Evolutionary conservation across 202 grass and related monocot species (phyloP).

Genomic region (Dendrocalamus latiflorus): DNA sequence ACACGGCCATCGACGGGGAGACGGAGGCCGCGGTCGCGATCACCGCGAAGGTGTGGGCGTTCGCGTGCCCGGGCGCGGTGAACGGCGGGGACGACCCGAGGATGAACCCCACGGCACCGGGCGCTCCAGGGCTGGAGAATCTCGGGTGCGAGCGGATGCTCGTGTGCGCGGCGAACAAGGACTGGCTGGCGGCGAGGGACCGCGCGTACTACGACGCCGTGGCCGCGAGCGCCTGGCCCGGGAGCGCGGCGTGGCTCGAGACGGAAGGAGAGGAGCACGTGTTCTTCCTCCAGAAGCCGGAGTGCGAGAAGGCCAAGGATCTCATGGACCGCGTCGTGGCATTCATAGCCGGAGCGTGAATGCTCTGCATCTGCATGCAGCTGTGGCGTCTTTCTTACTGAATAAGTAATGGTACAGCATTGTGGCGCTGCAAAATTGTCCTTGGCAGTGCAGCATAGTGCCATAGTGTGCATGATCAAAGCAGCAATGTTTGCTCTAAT

Average conservation of each 20-base stretch:
- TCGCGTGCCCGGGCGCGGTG: constrained; percentile 33
- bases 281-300: constrained; percentile 43
- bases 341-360: constrained; percentile 27
- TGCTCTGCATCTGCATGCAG: neutral
- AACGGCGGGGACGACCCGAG: constrained; percentile 39
- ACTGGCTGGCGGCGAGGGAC: constrained; percentile 32
- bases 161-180: constrained; percentile 37
- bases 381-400: too few relatives aligned
- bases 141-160: constrained; percentile 47
- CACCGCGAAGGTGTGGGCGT: constrained; percentile 15
- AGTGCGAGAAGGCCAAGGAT: constrained; percentile 43
- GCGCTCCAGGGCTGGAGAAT: constrained; percentile 32
- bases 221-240: constrained; percentile 30
- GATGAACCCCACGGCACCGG: constrained; percentile 47
- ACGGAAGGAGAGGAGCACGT: constrained; percentile 45
- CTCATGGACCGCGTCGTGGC: constrained; percentile 45
- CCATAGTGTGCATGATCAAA: too few relatives aligned
- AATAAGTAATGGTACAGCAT: too few relatives aligned
- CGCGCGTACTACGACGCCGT: constrained; percentile 41
- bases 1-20: neutral
- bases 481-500: too few relatives aligned
- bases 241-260: constrained; percentile 33
- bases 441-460: too few relatives aligned
- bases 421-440: too few relatives aligned
- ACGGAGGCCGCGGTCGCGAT: neutral